phyloP scores from a whole-genome alignment of 202 grass and related monocot species.

The Cymbopogon flexuosus region DNA sequence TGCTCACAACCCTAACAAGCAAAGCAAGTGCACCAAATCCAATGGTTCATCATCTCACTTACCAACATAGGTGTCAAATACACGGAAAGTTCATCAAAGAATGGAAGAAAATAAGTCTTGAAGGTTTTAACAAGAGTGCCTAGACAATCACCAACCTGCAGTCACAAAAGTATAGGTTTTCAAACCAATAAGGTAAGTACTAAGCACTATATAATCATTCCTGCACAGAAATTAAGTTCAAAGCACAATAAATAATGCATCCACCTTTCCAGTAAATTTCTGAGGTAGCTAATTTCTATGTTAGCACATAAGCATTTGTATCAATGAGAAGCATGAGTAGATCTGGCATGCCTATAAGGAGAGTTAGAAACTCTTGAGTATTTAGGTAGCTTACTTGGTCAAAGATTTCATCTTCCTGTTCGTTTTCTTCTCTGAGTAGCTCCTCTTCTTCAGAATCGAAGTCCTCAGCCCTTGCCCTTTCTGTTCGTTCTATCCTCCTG shows the following conservation, averaged over 20 bases:
- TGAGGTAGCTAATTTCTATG: slow-evolving; percentile 7
- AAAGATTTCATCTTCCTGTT: slow-evolving; percentile 97
- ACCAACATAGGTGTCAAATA: slow-evolving; percentile 88
- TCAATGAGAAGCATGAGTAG: slow-evolving; percentile 8
- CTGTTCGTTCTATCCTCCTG: slow-evolving; percentile 76
- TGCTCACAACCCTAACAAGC: neutral
- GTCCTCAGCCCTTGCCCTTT: slow-evolving; percentile 70
- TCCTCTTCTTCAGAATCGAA: slow-evolving; percentile 99
- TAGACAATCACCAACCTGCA: slow-evolving; percentile 77
- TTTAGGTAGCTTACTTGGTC: slow-evolving; percentile 59
- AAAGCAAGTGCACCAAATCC: neutral
- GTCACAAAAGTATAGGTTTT: slow-evolving; percentile 21
- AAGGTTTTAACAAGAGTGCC: slow-evolving; percentile 64
- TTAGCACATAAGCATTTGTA: neutral
- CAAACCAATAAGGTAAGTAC: slow-evolving; percentile 20
- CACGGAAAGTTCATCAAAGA: slow-evolving; percentile 77
- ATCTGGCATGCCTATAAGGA: slow-evolving; percentile 1
- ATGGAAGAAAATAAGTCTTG: slow-evolving; percentile 68
- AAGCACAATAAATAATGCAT: slow-evolving; percentile 9
- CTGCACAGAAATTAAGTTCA: neutral
- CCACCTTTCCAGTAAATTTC: neutral
- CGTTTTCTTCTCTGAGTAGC: slow-evolving; percentile 93
- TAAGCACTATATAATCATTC: neutral
- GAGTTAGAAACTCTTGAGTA: slow-evolving; percentile 1
- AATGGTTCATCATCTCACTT: slow-evolving; percentile 31